Base-by-base conservation (phyloP, 1,139 yeast species). In the Yamadazyma membranifaciens region DNA sequence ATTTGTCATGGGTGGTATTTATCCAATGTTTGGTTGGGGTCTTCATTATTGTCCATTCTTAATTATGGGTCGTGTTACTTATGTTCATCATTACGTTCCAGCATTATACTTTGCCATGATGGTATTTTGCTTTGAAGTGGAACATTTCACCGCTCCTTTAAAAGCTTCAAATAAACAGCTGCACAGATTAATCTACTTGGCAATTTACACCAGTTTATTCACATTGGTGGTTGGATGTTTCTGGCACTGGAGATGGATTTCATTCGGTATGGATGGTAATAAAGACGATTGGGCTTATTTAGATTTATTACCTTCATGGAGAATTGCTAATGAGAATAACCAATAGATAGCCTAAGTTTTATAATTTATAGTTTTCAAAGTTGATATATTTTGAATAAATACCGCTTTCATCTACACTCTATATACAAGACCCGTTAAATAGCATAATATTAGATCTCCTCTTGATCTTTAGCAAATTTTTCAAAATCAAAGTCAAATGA, bases 61-160 rank as follows among this genome's bases (percentile, higher is more conserved):
- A 41, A 76, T 91, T 51, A 92, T 92, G 98, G 89, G 96, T 25
- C 87, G 99, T 74, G 98, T 94, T 51, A 88, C 96, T 6, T 92
- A 94, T 60, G 95, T 92, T 34, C 99, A 92, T 63, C 99, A 92
- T 66, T 92, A 92, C 65, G 76, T 91, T 56, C 99, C 99, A 32
- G 97, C 98, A 0, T 76, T 91, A 50, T 94, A 91, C 69, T 94
- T 94, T 68, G 98, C 98, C 44, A 81, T 92, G 80, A 67, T 92
- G 53, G 83, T 88, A 24, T 76, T 86, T 57, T 80, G 83, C 43
- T 92, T 85, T 67, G 71, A 83, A 52, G 69, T 89, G 45, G 96
- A 91, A 58, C 73, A 73, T 43, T 65, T 78, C 54, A 75, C 86
- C 30, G 56, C 64, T 36, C 65, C 67, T 38, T 67, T 75, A 48